Percentiles rank a stretch among this genome's conserved stretches.
Evolutionary conservation across 768 basidiomycete genomes (phyloP).

Genomic region (Tulasnella calospora): DNA sequence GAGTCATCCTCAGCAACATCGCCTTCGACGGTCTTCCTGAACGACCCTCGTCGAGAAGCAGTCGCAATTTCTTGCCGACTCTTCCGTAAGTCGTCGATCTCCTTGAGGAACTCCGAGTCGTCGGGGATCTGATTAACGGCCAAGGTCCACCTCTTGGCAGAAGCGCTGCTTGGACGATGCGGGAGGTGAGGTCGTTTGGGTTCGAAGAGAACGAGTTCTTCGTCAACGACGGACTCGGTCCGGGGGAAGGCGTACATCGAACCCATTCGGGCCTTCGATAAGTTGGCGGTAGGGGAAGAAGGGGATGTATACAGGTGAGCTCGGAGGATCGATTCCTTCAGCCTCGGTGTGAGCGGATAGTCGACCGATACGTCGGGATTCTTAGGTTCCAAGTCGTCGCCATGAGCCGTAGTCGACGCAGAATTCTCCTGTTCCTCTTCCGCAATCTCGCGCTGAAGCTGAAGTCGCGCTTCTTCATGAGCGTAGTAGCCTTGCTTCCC

Average conservation of each 20-base stretch:
- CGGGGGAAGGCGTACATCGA: conserved; percentile 8
- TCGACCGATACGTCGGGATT: not conserved
- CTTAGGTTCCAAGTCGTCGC: not conserved
- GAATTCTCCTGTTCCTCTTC: not conserved
- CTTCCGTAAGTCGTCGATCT: conserved; percentile 22
- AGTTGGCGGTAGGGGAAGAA: not conserved
- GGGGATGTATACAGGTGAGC: conserved; percentile 19
- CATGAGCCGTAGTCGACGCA: not conserved
- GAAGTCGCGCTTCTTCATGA: not conserved
- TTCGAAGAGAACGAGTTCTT: not conserved
- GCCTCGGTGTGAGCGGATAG: not conserved
- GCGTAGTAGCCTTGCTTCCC: conserved; percentile 11
- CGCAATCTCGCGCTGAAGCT: not conserved
- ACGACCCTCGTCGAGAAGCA: not conserved
- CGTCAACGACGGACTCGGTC: not conserved
- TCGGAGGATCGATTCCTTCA: not conserved
- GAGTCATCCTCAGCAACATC: not conserved
- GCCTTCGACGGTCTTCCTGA: not conserved
- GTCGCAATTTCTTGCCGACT: not conserved
- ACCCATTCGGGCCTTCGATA: not conserved
- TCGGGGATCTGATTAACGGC: conserved; percentile 21
- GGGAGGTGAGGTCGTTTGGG: conserved; percentile 11
- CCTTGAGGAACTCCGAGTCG: conserved; percentile 25
- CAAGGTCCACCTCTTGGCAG: conserved; percentile 21
- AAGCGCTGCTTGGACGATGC: conserved; percentile 15